Base-by-base conservation (phyloP, 1,284 basidiomycete species). In the Vanrija humicola region DNA sequence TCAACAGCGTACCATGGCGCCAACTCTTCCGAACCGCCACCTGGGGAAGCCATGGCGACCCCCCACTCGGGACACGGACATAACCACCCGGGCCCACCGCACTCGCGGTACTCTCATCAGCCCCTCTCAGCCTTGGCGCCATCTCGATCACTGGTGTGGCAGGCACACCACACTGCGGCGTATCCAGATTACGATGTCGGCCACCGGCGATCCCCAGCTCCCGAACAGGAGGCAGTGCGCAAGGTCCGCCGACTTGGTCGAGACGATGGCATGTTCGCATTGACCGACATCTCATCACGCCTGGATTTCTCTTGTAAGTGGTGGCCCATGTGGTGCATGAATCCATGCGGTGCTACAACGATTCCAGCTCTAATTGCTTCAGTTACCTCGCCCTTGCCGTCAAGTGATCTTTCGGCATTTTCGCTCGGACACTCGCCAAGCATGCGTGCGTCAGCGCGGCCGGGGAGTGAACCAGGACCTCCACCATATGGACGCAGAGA, bases 391-490 rank as follows among this genome's bases (percentile, higher is more conserved):
- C 68, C 65, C 1, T 63, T 68, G 0, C 61, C 61, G 16, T 34
- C 34, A 15, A 34, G 34, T 34, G 69, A 73, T 52, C 55, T 73
- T 12, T 65, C 66, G 6, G 68, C 66, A 1, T 73, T 71, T 45
- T 69, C 70, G 3, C 55, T 73, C 3, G 66, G 63, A 6, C 50
- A 48, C 23, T 38, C 48, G 46, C 16, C 46, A 5, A 12, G 34
- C 38, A 34, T 23, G 34, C 34, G 34, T 34, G 34, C 34, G 14
- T 34, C 34, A 5, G 16, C 47, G 7, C 34, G 53, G 18, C 53
- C 53, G 12, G 38, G 40, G 25, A 46, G 48, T 15, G 47, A 51
- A 1, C 49, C 52, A 10, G 44, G 51, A 21, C 51, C 55, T 15
- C 55, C 44, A 10, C 34, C 52, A 40, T 46, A 45, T 5, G 28